A percentile compares a stretch with the other conserved stretches of the same genome.
Evolutionary conservation across 169 alveolate species (phyloP).

Genomic region (Haemoproteus tartakovskyi): DNA sequence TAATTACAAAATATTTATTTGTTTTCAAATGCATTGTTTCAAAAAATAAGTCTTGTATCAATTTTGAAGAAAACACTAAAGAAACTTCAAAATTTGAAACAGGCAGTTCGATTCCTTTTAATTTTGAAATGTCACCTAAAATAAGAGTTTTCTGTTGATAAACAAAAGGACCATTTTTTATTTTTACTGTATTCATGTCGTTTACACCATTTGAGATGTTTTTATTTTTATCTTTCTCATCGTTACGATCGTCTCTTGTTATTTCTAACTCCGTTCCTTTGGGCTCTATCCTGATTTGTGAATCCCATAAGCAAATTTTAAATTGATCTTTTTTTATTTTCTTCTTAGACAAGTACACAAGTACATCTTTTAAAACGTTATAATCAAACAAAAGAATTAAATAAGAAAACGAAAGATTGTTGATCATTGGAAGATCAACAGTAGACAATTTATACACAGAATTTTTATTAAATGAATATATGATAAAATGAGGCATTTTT

Average conservation of each 20-base stretch:
- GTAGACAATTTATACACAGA: constrained; percentile 44
- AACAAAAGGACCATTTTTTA: no score
- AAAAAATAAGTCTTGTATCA: constrained; percentile 49
- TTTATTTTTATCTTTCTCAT: no score
- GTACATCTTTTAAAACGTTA: constrained; percentile 3
- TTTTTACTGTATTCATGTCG: no score
- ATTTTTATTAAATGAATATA: constrained; percentile 33
- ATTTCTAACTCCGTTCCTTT: no score
- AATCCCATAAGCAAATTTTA: constrained; percentile 54
- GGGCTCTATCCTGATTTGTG: no score
- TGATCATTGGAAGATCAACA: constrained; percentile 49
- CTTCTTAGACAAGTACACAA: neutral
- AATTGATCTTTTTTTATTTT: constrained; percentile 37
- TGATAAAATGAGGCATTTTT: constrained; percentile 56
- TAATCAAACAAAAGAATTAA: constrained; percentile 33
- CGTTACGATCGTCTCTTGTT: no score
- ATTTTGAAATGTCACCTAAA: neutral
- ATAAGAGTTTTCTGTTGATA: neutral
- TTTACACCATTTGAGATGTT: no score
- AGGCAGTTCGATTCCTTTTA: constrained; percentile 9
- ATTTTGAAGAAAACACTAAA: constrained; percentile 31
- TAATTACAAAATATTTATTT: constrained; percentile 23
- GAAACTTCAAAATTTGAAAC: constrained; percentile 3
- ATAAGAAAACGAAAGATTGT: constrained; percentile 19
- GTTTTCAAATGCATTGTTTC: constrained; percentile 14